Evolutionary conservation across 805 yeast species (phyloP).

Genomic region (Zygoascus tannicola): DNA sequence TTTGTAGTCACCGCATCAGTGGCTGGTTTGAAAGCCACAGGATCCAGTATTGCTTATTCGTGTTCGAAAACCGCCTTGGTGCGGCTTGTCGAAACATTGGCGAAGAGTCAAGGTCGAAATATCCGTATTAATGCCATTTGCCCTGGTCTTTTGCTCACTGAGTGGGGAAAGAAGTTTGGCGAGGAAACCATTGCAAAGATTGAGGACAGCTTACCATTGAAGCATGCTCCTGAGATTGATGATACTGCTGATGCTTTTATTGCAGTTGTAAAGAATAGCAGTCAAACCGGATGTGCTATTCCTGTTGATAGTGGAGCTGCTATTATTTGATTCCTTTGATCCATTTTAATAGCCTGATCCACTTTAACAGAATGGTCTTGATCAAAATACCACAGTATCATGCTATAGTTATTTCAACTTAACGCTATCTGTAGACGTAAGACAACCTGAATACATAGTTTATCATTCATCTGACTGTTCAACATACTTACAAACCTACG

Average conservation of each 20-base stretch:
- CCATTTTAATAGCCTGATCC: no score
- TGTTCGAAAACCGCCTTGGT: slow-evolving; percentile 28
- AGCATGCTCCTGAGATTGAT: slow-evolving; percentile 13
- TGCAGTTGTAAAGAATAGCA: slow-evolving; percentile 19
- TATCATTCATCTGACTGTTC: no score
- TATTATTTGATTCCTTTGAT: no score
- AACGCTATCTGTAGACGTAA: no score
- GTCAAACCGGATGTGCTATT: slow-evolving; percentile 21
- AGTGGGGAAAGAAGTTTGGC: slow-evolving; percentile 25
- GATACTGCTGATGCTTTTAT: slow-evolving; percentile 22
- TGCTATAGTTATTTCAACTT: no score
- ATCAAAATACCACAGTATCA: no score
- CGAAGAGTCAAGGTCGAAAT: slow-evolving; percentile 20
- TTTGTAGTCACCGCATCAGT: slow-evolving; percentile 34
- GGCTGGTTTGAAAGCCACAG: slow-evolving; percentile 27
- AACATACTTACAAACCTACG: no score
- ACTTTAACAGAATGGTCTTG: no score
- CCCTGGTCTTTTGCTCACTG: slow-evolving; percentile 20
- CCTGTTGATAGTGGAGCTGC: slow-evolving; percentile 35
- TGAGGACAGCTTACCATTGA: slow-evolving; percentile 12
- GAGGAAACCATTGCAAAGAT: slow-evolving; percentile 14
- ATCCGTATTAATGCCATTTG: slow-evolving; percentile 17
- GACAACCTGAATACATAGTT: no score
- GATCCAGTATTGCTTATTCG: slow-evolving; percentile 31
- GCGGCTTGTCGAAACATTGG: slow-evolving; percentile 23